Conservation (phyloP, 148 eudicot genomes). For the Spergularia marina region DNA sequence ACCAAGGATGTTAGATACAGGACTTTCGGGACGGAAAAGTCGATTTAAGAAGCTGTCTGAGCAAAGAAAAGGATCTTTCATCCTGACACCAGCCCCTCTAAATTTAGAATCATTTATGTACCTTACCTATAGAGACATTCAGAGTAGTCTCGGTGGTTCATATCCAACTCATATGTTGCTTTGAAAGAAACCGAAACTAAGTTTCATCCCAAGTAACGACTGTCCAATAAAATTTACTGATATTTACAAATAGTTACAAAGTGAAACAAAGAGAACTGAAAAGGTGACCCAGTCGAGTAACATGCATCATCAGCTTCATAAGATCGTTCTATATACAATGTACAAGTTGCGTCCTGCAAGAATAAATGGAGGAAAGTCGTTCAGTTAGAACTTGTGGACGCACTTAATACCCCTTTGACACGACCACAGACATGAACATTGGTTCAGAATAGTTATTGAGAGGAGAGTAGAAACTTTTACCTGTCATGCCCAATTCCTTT, state of each 20-base stretch:
- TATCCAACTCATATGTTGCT: not conserved
- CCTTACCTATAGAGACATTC: no score
- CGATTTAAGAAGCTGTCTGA: no score
- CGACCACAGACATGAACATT: not conserved
- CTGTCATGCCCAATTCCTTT: constrained; percentile 81
- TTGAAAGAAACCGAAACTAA: not conserved
- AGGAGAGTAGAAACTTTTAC: constrained; percentile 22
- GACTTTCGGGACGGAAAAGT: no score
- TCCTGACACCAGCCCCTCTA: no score
- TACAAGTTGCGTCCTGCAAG: constrained; percentile 34
- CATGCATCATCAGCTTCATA: constrained; percentile 22
- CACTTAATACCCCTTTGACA: not conserved
- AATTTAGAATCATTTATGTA: no score
- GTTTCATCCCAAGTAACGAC: not conserved
- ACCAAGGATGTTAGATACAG: no score
- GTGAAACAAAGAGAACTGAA: not conserved
- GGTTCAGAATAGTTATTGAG: not conserved
- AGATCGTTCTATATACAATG: constrained; percentile 28
- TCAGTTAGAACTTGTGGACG: not conserved
- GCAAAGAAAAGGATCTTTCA: no score
- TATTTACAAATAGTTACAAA: constrained; percentile 32
- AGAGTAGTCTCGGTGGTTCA: not conserved
- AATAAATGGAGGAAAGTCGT: not conserved
- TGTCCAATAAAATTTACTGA: constrained; percentile 13
- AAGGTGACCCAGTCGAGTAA: constrained; percentile 7